These are phyloP conservation scores for Pseudogymnoascus sp. DNA, from an alignment of 2,329 filamentous ascomycete genomes.

Conservation along the genomic window DNA sequence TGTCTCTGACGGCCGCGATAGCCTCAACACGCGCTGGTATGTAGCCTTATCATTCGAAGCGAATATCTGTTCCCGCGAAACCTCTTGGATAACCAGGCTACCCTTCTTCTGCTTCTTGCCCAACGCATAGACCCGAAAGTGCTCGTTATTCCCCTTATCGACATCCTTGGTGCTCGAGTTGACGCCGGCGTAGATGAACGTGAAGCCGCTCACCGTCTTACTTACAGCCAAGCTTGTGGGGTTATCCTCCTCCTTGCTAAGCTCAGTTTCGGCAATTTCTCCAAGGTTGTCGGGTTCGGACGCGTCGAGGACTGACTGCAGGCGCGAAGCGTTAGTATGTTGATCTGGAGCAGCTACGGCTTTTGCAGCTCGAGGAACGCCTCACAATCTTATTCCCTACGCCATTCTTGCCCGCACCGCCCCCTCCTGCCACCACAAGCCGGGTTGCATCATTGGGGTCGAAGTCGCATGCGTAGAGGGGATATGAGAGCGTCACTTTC, in stretches of 20 bases:
- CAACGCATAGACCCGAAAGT: conserved; percentile 71
- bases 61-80: conserved; percentile 48
- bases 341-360: background rate
- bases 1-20: conserved; percentile 44
- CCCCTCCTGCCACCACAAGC: conserved; percentile 78
- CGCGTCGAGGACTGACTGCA: conserved; percentile 28
- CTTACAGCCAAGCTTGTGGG: conserved; percentile 75
- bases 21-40: conserved; percentile 53
- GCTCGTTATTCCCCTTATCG: conserved; percentile 70
- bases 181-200: conserved; percentile 66
- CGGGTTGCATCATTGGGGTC: conserved; percentile 70
- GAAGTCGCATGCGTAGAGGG: conserved; percentile 81
- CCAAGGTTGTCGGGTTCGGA: conserved; percentile 36
- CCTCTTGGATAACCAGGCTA: conserved; percentile 40
- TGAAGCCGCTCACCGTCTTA: conserved; percentile 47
- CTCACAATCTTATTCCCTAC: conserved; percentile 81
- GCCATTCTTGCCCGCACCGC: conserved; percentile 72
- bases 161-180: conserved; percentile 72
- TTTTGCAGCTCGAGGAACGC: conserved; percentile 14
- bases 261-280: conserved; percentile 64
- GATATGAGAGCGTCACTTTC: conserved; percentile 59
- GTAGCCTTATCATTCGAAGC: conserved; percentile 40
- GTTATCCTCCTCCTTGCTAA: conserved; percentile 80
- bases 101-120: conserved; percentile 27
- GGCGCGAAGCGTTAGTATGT: background rate